These are phyloP conservation scores for Haplographium delicatum DNA, from an alignment of 495 filamentous ascomycete genomes.

Conservation along the genomic window DNA sequence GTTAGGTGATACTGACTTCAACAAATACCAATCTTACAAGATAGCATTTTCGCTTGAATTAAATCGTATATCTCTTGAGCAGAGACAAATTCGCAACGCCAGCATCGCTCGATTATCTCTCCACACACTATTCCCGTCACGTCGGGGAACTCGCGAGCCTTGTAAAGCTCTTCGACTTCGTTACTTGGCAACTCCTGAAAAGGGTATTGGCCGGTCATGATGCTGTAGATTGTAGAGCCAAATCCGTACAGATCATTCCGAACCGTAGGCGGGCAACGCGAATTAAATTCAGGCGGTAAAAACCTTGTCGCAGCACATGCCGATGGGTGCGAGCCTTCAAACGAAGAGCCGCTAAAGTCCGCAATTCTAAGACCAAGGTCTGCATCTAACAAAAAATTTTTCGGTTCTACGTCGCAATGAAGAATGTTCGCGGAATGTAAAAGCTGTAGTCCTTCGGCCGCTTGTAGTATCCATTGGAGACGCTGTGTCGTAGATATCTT, in stretches of 20 bases:
- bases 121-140: slow-evolving; percentile 24
- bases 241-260: slow-evolving; percentile 27
- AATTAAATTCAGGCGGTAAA: slow-evolving; percentile 20
- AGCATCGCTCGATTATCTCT: slow-evolving; percentile 23
- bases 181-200: slow-evolving; percentile 26
- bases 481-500: slow-evolving; percentile 16
- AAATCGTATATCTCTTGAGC: slow-evolving; percentile 13
- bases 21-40: neutral
- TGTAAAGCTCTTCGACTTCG: slow-evolving; percentile 26
- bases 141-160: slow-evolving; percentile 26
- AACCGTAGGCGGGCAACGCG: slow-evolving; percentile 17
- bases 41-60: neutral
- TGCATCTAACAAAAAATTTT: slow-evolving; percentile 31
- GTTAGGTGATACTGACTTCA: no score
- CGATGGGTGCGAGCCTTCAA: slow-evolving; percentile 25
- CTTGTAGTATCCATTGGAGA: slow-evolving; percentile 26
- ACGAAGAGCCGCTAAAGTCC: slow-evolving; percentile 26
- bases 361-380: slow-evolving; percentile 30
- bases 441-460: slow-evolving; percentile 25
- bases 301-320: slow-evolving; percentile 24
- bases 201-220: slow-evolving; percentile 24
- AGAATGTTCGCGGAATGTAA: slow-evolving; percentile 26
- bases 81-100: slow-evolving; percentile 3
- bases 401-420: slow-evolving; percentile 29
- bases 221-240: slow-evolving; percentile 29